Conservation (phyloP, 176 grass and related monocot species). For the Carex myosuroides region DNA sequence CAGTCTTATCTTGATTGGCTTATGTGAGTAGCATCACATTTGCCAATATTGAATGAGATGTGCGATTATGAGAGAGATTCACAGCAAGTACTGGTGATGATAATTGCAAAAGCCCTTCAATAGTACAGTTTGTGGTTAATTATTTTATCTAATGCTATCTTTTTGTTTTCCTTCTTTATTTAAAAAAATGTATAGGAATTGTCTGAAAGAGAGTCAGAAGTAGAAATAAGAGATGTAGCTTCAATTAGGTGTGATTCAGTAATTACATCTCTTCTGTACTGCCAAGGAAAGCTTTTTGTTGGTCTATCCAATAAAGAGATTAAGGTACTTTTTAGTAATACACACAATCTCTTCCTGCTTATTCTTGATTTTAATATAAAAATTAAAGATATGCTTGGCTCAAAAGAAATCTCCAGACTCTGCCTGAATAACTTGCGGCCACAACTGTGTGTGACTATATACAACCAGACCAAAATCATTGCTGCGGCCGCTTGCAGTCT, state of each 20-base stretch:
- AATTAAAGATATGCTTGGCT: background rate
- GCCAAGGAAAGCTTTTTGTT: conserved; percentile 55
- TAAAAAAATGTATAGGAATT: conserved; percentile 37
- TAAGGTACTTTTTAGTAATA: conserved; percentile 40
- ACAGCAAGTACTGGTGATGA: background rate
- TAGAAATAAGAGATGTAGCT: conserved; percentile 53
- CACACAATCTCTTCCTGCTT: background rate
- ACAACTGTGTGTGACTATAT: background rate
- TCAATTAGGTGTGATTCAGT: conserved; percentile 69
- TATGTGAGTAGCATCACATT: background rate
- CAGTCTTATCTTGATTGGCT: background rate
- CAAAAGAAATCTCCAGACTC: background rate
- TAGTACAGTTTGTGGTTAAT: background rate
- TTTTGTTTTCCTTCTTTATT: background rate
- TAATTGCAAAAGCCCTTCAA: background rate
- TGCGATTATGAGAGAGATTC: background rate
- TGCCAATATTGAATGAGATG: background rate
- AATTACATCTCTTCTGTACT: conserved; percentile 71
- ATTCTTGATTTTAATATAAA: background rate
- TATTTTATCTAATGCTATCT: background rate
- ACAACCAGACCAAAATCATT: background rate
- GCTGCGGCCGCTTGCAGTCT: background rate
- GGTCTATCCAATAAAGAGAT: conserved; percentile 75
- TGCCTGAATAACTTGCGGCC: background rate
- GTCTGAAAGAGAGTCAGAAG: conserved; percentile 50